Base-by-base conservation (phyloP, 2,329 filamentous ascomycete species). In the Aureobasidium sp. region DNA sequence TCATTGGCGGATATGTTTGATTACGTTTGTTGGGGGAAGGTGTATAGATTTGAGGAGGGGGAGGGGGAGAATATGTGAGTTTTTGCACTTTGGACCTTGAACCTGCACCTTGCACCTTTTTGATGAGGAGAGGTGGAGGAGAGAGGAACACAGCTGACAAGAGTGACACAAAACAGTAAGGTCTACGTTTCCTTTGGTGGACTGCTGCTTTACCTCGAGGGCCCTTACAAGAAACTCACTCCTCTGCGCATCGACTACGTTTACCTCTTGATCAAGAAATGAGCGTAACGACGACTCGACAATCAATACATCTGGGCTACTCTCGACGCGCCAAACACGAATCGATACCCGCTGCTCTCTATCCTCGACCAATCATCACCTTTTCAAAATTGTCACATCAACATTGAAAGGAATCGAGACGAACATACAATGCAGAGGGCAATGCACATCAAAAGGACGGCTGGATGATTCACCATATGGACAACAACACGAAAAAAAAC, bases 191-290 rank as follows among this genome's bases (percentile, higher is more conserved):
- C 91, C 1, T 99, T 97, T 70, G 94, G 94, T 51, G 94, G 94
- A 8, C 79, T 99, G 66, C 77, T 99, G 69, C 87, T 97, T 77
- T 91, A 88, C 69, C 82, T 99, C 61, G 89, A 96, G 70, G 94
- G 95, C 6, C 94, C 94, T 2, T 94, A 96, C 76, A 95, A 94
- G 81, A 97, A 96, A 80, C 84, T 99, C 65, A 95, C 89, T 37
- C 89, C 91, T 32, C 78, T 99, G 71, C 85, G 91, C 69, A 93
- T 97, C 70, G 94, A 99, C 74, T 88, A 96, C 72, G 86, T 95
- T 66, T 99, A 99, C 74, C 83, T 99, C 64, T 82, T 97, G 64
- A 80, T 96, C 68, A 99, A 97, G 85, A 96, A 95, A 85, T 93
- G 67, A 66, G 39, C 25, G 57, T 41, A 14, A 10, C 30, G 29